phyloP scores from a whole-genome alignment of 2,329 filamentous ascomycete genomes.

The Mycosphaerelloides madeirae region DNA sequence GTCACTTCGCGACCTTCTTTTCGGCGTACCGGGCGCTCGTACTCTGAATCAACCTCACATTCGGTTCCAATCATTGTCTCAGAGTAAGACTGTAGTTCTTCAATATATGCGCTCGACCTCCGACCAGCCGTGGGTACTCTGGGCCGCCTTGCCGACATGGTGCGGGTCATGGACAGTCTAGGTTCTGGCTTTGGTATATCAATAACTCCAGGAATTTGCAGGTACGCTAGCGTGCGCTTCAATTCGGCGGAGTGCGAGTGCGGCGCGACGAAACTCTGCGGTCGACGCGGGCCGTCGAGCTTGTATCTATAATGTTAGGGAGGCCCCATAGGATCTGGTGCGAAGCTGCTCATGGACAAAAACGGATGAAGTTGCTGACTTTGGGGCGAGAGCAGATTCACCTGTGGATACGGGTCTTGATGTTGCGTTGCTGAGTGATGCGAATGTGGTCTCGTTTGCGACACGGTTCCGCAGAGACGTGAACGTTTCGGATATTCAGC shows the following conservation, averaged over 20 bases:
- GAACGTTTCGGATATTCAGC: too few species aligned
- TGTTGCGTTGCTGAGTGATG: too few species aligned
- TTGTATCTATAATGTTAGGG: slow-evolving; percentile 21
- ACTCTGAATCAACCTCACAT: slow-evolving; percentile 3
- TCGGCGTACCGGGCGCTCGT: slow-evolving; percentile 4
- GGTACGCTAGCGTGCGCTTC: slow-evolving; percentile 25
- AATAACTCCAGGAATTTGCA: slow-evolving; percentile 19
- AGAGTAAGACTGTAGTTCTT: not conserved
- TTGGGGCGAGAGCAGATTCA: slow-evolving; percentile 37
- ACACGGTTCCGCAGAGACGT: too few species aligned
- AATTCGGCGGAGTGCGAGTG: slow-evolving; percentile 22
- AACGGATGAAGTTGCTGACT: slow-evolving; percentile 26
- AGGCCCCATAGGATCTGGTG: slow-evolving; percentile 20
- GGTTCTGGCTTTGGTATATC: too few species aligned
- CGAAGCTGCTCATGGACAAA: slow-evolving; percentile 33
- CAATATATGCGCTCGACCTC: not conserved
- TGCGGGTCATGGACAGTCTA: slow-evolving; percentile 2
- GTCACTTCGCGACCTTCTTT: slow-evolving; percentile 1
- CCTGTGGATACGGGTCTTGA: slow-evolving; percentile 34
- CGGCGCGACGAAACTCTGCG: slow-evolving; percentile 28
- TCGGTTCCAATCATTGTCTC: slow-evolving; percentile 8
- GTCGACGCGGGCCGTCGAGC: slow-evolving; percentile 23
- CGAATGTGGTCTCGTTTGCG: too few species aligned
- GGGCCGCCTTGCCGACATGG: slow-evolving; percentile 9
- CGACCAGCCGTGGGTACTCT: not conserved